phyloP scores from a whole-genome alignment of 2,329 filamentous ascomycete genomes.

The Ilyonectria mors-panacis region DNA sequence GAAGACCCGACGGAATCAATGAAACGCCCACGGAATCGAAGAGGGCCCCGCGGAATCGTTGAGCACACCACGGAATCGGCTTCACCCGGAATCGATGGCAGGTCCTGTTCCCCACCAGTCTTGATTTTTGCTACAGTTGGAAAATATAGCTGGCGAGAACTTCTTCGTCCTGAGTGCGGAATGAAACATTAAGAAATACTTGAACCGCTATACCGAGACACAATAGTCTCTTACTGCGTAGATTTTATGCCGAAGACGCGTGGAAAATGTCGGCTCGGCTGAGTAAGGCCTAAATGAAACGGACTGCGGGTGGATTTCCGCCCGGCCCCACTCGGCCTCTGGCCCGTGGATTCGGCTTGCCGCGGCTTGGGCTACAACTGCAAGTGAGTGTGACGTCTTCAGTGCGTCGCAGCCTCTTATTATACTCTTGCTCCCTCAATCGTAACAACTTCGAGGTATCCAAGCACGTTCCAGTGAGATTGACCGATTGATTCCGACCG shows the following conservation, averaged over 20 bases:
- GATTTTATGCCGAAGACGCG: not conserved
- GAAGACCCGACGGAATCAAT: no score
- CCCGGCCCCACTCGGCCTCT: conserved; percentile 28
- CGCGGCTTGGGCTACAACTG: conserved; percentile 12
- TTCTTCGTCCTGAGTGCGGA: not conserved
- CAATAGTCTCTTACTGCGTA: not conserved
- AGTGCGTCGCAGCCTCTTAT: not conserved
- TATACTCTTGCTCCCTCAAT: not conserved
- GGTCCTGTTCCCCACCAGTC: no score
- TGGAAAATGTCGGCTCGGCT: conserved; percentile 1
- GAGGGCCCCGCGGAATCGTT: no score
- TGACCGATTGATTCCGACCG: not conserved
- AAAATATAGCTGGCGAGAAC: no score
- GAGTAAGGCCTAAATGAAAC: not conserved
- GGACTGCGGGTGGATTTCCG: conserved; percentile 30
- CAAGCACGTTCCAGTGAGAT: not conserved
- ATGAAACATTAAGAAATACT: not conserved
- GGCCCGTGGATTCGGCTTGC: conserved; percentile 22
- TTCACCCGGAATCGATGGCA: no score
- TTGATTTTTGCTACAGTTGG: no score
- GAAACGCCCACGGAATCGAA: no score
- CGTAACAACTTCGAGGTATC: not conserved
- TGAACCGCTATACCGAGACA: not conserved
- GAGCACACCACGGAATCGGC: no score
- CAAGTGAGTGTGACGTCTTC: conserved; percentile 24